Evolutionary conservation across 164 flowering plant genomes (phyloP).

Genomic region (Nymphaea thermarum): DNA sequence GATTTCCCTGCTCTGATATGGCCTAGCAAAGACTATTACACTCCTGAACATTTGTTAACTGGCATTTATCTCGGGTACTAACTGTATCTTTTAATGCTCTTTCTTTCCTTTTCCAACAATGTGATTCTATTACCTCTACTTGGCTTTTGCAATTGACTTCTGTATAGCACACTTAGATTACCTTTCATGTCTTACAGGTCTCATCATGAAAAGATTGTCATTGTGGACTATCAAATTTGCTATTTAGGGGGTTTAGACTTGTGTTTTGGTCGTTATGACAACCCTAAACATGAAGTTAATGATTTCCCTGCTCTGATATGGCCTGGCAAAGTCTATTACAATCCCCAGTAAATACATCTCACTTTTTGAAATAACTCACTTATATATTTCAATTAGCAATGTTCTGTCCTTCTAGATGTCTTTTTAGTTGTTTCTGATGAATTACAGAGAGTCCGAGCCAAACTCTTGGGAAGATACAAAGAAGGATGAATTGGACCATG

Average conservation of each 20-base stretch:
- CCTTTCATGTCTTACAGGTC: conserved; percentile 42
- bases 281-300: conserved; percentile 66
- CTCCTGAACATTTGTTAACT: conserved; percentile 21
- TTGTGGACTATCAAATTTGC: conserved; percentile 83
- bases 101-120: too few species aligned
- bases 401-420: too few species aligned
- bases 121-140: too few species aligned
- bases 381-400: too few species aligned
- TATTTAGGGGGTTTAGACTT: conserved; percentile 95
- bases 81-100: too few species aligned
- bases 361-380: not conserved
- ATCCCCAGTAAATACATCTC: conserved; percentile 50
- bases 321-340: conserved; percentile 99
- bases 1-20: conserved; percentile 67
- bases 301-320: conserved; percentile 67
- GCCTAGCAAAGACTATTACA: conserved; percentile 99
- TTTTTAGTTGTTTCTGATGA: not conserved
- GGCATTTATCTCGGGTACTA: too few species aligned
- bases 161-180: too few species aligned
- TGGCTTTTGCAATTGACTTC: too few species aligned
- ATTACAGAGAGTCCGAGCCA: conserved; percentile 92
- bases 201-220: conserved; percentile 97
- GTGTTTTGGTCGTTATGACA: conserved; percentile 97
- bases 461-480: conserved; percentile 95
- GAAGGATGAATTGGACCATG: conserved; percentile 90